Evolutionary conservation across 2,329 filamentous ascomycete species (phyloP).

Genomic region (Monosporascus cannonballus): DNA sequence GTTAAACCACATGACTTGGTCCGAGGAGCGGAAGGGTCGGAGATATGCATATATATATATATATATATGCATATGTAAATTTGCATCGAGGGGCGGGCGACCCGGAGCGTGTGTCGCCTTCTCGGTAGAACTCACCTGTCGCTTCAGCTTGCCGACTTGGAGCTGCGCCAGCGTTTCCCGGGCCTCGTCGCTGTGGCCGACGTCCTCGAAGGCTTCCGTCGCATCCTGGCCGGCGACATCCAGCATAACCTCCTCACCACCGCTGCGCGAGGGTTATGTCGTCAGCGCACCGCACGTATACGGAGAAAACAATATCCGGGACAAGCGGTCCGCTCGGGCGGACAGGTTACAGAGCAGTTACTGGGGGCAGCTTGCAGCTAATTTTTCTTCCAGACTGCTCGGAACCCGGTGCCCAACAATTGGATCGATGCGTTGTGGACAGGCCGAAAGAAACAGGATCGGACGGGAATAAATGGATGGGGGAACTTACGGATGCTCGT

Average conservation of each 20-base stretch:
- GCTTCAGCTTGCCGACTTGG: constrained; percentile 71
- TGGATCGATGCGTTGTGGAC: too few species aligned
- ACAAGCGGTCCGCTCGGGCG: not conserved
- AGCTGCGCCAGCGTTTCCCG: constrained; percentile 83
- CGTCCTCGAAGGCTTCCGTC: constrained; percentile 97
- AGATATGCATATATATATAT: not conserved
- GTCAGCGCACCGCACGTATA: constrained; percentile 18
- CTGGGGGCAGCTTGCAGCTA: not conserved
- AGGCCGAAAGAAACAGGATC: not conserved
- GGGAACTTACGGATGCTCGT: constrained; percentile 81
- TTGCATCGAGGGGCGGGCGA: too few species aligned
- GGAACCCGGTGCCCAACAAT: too few species aligned
- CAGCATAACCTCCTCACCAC: constrained; percentile 96
- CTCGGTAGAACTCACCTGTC: constrained; percentile 53
- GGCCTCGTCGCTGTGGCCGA: constrained; percentile 97
- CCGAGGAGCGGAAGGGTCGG: not conserved
- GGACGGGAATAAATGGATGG: constrained; percentile 1
- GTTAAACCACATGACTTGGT: not conserved
- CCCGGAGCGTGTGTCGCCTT: too few species aligned
- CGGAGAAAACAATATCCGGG: not conserved
- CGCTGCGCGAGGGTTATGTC: constrained; percentile 46
- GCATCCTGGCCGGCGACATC: constrained; percentile 94
- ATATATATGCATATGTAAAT: not conserved
- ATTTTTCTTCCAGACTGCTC: too few species aligned
- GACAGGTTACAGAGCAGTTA: not conserved